These are phyloP conservation scores for Cercospora sp. DNA, from an alignment of 2,329 filamentous ascomycete species.

Conservation along the genomic window DNA sequence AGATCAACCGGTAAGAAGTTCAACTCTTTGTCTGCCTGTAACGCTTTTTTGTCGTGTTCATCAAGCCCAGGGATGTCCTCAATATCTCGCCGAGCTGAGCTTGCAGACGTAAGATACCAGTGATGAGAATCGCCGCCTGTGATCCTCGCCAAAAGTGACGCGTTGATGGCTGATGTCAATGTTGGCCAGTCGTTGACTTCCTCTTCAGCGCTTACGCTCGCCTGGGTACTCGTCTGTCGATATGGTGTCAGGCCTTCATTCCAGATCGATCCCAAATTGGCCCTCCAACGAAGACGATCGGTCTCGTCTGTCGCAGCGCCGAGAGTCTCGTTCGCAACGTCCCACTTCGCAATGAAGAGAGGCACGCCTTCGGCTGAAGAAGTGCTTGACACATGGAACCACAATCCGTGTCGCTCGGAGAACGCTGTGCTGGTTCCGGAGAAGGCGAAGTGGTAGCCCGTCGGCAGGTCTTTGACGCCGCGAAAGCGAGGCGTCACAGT, in stretches of 20 bases:
- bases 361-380: constrained; percentile 23
- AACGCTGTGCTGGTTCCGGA: constrained; percentile 58
- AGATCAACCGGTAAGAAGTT: constrained; percentile 60
- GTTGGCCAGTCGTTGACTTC: constrained; percentile 55
- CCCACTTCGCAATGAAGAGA: constrained; percentile 60
- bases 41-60: constrained; percentile 32
- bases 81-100: constrained; percentile 56
- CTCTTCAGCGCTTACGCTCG: constrained; percentile 31
- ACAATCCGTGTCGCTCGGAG: constrained; percentile 62
- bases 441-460: constrained; percentile 63
- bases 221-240: constrained; percentile 42
- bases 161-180: constrained; percentile 53
- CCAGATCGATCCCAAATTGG: constrained; percentile 59
- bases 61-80: constrained; percentile 62
- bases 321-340: constrained; percentile 49
- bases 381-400: constrained; percentile 53
- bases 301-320: constrained; percentile 45
- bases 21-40: constrained; percentile 48
- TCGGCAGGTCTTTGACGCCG: constrained; percentile 60
- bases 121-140: constrained; percentile 48
- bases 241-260: constrained; percentile 53
- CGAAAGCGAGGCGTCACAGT: constrained; percentile 62
- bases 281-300: constrained; percentile 52
- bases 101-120: constrained; percentile 61
- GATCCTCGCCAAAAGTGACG: constrained; percentile 53